Percentiles rank a stretch among this genome's conserved stretches.
phyloP scores from a whole-genome alignment of 202 grass and related monocot genomes.

The Dendrocalamus latiflorus region DNA sequence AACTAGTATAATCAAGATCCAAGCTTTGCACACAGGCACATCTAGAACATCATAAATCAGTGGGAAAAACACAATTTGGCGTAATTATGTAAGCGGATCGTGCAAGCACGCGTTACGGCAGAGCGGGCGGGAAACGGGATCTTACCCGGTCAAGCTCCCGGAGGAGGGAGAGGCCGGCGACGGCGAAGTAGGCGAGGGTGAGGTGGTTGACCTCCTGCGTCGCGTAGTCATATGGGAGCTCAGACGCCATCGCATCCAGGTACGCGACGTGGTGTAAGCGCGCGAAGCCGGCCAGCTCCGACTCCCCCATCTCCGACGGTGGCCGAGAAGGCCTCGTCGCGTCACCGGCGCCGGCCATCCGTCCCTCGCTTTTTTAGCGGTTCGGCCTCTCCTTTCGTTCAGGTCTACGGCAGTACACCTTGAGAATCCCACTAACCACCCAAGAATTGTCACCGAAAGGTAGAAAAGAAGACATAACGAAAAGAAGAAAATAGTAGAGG shows the following conservation, averaged over 20 bases:
- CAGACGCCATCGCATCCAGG: constrained; percentile 32
- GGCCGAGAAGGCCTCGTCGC: not conserved
- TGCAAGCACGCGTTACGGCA: not conserved
- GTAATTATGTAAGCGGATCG: not conserved
- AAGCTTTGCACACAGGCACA: not conserved
- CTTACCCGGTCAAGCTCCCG: constrained; percentile 64
- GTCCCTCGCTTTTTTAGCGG: not conserved
- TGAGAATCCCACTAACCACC: not conserved
- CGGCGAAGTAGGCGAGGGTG: constrained; percentile 85
- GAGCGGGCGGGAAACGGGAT: not conserved
- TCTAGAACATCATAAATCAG: not conserved
- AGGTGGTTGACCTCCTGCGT: constrained; percentile 77
- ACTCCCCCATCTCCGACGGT: constrained; percentile 23
- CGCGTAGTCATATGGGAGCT: constrained; percentile 54
- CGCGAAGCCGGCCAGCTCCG: not conserved
- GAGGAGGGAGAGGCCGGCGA: constrained; percentile 66
- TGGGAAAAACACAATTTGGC: not conserved
- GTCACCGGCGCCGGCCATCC: not conserved
- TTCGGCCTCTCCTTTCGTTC: not conserved
- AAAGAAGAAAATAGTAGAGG: not conserved
- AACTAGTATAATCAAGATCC: not conserved
- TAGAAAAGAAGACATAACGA: not conserved
- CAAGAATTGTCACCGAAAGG: not conserved
- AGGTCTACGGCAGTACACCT: not conserved
- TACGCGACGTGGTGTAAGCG: constrained; percentile 41